These are phyloP conservation scores for Aureoboletus auriporus DNA, from an alignment of 768 basidiomycete genomes.

Conservation along the genomic window DNA sequence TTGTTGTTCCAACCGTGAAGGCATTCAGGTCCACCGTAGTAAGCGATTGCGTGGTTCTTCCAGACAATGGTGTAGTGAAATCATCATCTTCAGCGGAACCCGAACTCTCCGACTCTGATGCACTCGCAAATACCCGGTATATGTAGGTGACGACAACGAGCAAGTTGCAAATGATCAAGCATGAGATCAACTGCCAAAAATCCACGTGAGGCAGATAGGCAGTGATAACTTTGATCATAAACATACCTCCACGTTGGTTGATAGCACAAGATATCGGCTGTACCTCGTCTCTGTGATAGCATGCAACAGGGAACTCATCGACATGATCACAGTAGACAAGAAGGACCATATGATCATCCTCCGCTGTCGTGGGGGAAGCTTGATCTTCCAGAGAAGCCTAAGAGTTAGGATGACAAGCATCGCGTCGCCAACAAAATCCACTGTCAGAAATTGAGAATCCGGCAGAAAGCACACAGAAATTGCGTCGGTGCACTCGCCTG, in stretches of 20 bases:
- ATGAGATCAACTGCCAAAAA: neutral
- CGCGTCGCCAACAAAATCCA: slow-evolving; percentile 1
- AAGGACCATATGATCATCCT: slow-evolving; percentile 12
- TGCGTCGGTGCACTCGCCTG: neutral
- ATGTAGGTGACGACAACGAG: slow-evolving; percentile 4
- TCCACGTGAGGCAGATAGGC: neutral
- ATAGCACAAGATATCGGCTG: neutral
- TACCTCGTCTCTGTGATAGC: slow-evolving; percentile 1
- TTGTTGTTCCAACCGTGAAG: too few relatives aligned
- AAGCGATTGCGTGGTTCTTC: neutral
- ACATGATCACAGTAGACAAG: slow-evolving; percentile 11
- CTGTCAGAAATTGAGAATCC: neutral
- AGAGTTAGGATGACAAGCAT: slow-evolving; percentile 6
- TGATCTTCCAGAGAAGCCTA: slow-evolving; percentile 13
- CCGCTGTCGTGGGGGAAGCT: slow-evolving; percentile 8
- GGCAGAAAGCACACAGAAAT: too few relatives aligned
- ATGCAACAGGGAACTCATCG: slow-evolving; percentile 5
- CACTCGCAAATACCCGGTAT: neutral
- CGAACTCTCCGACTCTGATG: neutral
- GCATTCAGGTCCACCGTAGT: neutral
- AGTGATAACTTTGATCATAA: neutral
- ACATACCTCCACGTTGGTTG: slow-evolving; percentile 4
- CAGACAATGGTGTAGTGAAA: slow-evolving; percentile 1
- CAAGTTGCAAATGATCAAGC: slow-evolving; percentile 10
- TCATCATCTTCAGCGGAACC: slow-evolving; percentile 4